Evolutionary conservation across 176 grass and related monocot genomes (phyloP).

Genomic region (Triticum aestivum): DNA sequence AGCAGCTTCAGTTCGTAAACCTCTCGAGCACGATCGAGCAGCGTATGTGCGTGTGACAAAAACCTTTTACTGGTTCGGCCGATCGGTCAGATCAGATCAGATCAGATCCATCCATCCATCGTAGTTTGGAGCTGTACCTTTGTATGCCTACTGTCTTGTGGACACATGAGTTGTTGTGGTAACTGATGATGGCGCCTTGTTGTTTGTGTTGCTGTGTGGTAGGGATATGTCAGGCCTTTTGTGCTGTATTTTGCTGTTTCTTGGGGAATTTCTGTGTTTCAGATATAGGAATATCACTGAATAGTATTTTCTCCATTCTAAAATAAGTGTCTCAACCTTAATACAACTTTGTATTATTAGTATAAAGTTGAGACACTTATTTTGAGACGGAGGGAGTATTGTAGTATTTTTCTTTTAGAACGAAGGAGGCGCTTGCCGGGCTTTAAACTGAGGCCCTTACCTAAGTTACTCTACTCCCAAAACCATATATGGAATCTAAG

Average conservation of each 20-base stretch:
- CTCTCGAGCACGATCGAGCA: neutral
- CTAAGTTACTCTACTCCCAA: too few relatives aligned
- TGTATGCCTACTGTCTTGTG: constrained; percentile 34
- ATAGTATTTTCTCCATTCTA: too few relatives aligned
- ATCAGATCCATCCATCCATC: neutral
- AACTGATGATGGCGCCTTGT: constrained; percentile 15
- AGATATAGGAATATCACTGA: neutral
- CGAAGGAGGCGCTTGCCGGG: too few relatives aligned
- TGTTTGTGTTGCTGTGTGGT: constrained; percentile 8
- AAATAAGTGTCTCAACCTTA: too few relatives aligned
- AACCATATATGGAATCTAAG: too few relatives aligned
- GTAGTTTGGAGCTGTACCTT: constrained; percentile 45
- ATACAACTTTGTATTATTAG: too few relatives aligned
- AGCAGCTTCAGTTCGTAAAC: constrained; percentile 26
- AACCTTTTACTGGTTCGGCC: constrained; percentile 18
- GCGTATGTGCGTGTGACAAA: constrained; percentile 14
- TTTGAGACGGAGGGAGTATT: too few relatives aligned
- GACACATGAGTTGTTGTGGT: constrained; percentile 18
- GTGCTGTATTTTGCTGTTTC: neutral
- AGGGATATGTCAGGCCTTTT: neutral
- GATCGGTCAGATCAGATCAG: constrained; percentile 41
- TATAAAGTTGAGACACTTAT: too few relatives aligned
- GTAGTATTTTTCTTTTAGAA: too few relatives aligned
- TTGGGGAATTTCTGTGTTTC: neutral
- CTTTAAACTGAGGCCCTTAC: too few relatives aligned